Conservation (phyloP, 2,329 filamentous ascomycete genomes). For the Aaosphaeria pasadenensis region DNA sequence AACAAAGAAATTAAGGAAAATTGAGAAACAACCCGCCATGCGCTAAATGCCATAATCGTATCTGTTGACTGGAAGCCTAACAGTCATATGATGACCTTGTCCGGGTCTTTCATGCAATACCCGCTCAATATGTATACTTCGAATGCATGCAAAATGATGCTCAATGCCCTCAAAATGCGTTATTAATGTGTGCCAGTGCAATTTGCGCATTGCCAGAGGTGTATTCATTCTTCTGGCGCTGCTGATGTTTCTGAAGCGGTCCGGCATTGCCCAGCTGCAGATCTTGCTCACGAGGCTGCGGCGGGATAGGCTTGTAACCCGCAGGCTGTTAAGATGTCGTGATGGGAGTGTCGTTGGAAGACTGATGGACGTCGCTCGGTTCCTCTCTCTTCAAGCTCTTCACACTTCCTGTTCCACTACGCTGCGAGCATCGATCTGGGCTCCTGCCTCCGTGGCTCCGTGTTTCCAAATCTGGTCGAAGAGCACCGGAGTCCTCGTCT, state of each 20-base stretch:
- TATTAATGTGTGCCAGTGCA: too few relatives aligned
- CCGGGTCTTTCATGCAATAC: neutral
- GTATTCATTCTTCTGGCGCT: too few relatives aligned
- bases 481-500: conserved; percentile 17
- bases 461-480: conserved; percentile 19
- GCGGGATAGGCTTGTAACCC: too few relatives aligned
- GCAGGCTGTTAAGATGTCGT: neutral
- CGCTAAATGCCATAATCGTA: conserved; percentile 40
- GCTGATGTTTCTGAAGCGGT: too few relatives aligned
- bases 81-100: conserved; percentile 15
- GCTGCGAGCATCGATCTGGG: conserved; percentile 32
- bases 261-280: too few relatives aligned
- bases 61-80: conserved; percentile 12
- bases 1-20: conserved; percentile 11
- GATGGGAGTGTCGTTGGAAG: conserved; percentile 17
- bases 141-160: too few relatives aligned
- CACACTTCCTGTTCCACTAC: conserved; percentile 31
- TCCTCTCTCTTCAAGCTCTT: conserved; percentile 32
- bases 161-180: too few relatives aligned
- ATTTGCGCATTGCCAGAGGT: too few relatives aligned
- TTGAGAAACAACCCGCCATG: conserved; percentile 23
- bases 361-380: conserved; percentile 22
- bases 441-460: conserved; percentile 28
- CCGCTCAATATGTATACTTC: neutral
- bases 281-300: too few relatives aligned